Conservation (phyloP, 1,284 basidiomycete genomes). For the Cutaneotrichosporon sp. region DNA sequence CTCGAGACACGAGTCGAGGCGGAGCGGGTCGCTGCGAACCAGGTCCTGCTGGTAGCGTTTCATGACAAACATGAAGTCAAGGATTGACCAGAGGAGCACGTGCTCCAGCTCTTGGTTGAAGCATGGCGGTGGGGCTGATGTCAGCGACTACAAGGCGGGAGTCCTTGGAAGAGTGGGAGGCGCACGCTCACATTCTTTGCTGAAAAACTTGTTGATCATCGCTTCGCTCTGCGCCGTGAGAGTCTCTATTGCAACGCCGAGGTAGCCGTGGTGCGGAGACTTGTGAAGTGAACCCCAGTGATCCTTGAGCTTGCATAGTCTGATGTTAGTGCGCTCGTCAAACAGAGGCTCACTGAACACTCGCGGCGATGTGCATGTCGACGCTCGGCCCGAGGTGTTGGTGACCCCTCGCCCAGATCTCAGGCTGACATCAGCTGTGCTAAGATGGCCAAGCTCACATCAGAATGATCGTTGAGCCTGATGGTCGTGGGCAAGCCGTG, state of each 20-base stretch:
- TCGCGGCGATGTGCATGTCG: conserved; percentile 41
- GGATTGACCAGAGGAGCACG: conserved; percentile 37
- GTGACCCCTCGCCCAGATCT: conserved; percentile 38
- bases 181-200: conserved; percentile 28
- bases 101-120: conserved; percentile 38
- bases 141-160: background rate
- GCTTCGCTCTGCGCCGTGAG: conserved; percentile 32
- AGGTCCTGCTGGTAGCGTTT: conserved; percentile 35
- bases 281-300: conserved; percentile 38
- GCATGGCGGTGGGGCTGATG: conserved; percentile 27
- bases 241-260: conserved; percentile 36
- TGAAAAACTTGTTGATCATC: conserved; percentile 35
- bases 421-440: conserved; percentile 24
- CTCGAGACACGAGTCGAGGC: conserved; percentile 35
- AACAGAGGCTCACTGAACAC: conserved; percentile 32
- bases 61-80: conserved; percentile 39
- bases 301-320: conserved; percentile 41
- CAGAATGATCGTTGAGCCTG: conserved; percentile 31
- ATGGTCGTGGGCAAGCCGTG: conserved; percentile 37
- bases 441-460: conserved; percentile 24
- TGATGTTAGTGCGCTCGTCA: conserved; percentile 7
- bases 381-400: conserved; percentile 35
- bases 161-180: no score
- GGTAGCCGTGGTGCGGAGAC: conserved; percentile 28
- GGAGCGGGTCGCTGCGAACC: conserved; percentile 24